phyloP scores from a whole-genome alignment of 2,329 filamentous ascomycete genomes.

The Sclerotinia spermophila region DNA sequence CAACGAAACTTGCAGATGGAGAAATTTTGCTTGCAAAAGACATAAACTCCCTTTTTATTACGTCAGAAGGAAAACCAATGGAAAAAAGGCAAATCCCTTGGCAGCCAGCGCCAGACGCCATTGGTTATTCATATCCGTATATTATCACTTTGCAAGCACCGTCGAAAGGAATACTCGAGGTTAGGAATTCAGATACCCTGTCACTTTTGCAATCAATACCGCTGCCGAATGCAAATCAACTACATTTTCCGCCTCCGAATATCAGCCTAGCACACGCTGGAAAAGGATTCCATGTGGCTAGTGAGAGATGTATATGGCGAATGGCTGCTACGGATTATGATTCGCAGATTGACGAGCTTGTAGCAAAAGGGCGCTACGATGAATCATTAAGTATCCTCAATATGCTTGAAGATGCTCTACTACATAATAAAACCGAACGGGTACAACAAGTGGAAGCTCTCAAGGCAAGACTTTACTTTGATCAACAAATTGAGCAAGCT shows the following conservation, averaged over 20 bases:
- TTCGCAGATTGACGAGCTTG: constrained; percentile 78
- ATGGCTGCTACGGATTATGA: constrained; percentile 94
- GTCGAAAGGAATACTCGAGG: constrained; percentile 79
- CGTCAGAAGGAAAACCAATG: constrained; percentile 74
- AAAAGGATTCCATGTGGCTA: constrained; percentile 91
- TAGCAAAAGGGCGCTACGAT: constrained; percentile 71
- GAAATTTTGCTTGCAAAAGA: constrained; percentile 95
- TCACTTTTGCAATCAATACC: constrained; percentile 83
- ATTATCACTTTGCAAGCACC: constrained; percentile 81
- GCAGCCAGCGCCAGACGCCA: constrained; percentile 79
- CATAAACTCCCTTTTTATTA: constrained; percentile 90
- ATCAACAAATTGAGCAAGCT: constrained; percentile 69
- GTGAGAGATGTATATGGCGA: constrained; percentile 89
- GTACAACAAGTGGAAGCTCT: constrained; percentile 84
- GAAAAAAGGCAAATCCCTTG: constrained; percentile 90
- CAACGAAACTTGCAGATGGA: constrained; percentile 74
- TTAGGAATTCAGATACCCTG: constrained; percentile 87
- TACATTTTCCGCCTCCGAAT: constrained; percentile 90
- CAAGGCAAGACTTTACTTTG: constrained; percentile 84
- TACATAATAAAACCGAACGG: constrained; percentile 76
- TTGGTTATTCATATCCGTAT: constrained; percentile 97
- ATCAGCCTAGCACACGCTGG: constrained; percentile 93
- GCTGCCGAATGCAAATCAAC: constrained; percentile 74
- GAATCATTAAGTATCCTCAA: constrained; percentile 86
- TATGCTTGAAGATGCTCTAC: constrained; percentile 88